phyloP scores from a whole-genome alignment of 2,329 filamentous ascomycete species.

The Bipolaris cookei region DNA sequence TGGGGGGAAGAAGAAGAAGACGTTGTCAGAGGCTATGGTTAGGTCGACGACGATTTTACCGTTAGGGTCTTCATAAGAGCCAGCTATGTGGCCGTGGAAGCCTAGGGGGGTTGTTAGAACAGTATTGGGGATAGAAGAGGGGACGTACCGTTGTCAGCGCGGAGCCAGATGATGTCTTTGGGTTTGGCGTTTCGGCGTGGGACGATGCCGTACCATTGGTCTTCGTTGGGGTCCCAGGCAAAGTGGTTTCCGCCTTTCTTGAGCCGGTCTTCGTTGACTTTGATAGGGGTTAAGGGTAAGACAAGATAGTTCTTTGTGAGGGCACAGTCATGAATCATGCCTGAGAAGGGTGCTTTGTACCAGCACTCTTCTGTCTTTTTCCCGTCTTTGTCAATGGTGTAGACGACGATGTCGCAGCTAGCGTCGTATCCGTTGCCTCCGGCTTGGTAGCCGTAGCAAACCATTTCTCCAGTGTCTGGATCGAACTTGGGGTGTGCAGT shows the following conservation, averaged over 20 bases:
- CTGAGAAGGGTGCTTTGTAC: slow-evolving; percentile 50
- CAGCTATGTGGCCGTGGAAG: slow-evolving; percentile 54
- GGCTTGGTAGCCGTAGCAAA: slow-evolving; percentile 53
- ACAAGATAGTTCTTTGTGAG: slow-evolving; percentile 51
- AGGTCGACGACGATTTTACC: slow-evolving; percentile 50
- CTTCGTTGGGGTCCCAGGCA: slow-evolving; percentile 57
- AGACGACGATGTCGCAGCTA: slow-evolving; percentile 50
- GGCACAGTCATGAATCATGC: slow-evolving; percentile 51
- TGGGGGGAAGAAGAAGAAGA: slow-evolving; percentile 53
- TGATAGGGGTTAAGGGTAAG: slow-evolving; percentile 49
- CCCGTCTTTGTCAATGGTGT: slow-evolving; percentile 49
- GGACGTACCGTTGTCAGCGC: slow-evolving; percentile 57
- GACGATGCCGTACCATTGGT: slow-evolving; percentile 63
- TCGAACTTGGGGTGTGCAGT: slow-evolving; percentile 56
- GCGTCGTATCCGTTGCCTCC: slow-evolving; percentile 46
- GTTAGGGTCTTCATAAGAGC: slow-evolving; percentile 50
- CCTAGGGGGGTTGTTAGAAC: slow-evolving; percentile 23
- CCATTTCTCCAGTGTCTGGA: slow-evolving; percentile 51
- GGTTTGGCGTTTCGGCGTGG: slow-evolving; percentile 58
- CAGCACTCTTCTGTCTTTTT: slow-evolving; percentile 50
- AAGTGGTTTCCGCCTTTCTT: slow-evolving; percentile 51
- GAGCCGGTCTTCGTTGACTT: slow-evolving; percentile 44
- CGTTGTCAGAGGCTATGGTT: slow-evolving; percentile 51
- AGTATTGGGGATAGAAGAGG: neutral
- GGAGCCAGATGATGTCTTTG: slow-evolving; percentile 61